Evolutionary conservation across 805 yeast species (phyloP).

Genomic region (Tetrapisispora phaffii): DNA sequence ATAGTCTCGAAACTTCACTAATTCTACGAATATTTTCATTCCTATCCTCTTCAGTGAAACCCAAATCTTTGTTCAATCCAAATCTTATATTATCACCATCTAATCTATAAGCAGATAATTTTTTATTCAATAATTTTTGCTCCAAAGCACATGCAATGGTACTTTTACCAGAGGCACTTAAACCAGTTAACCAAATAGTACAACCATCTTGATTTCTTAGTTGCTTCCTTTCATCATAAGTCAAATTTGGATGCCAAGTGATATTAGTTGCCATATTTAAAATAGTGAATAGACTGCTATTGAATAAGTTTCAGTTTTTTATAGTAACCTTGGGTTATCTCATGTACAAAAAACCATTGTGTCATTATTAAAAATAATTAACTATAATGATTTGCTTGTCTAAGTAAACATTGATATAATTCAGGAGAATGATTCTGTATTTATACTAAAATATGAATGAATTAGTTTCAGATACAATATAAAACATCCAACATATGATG

Average conservation of each 20-base stretch:
- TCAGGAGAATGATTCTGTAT: neutral
- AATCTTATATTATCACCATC: constrained; percentile 94
- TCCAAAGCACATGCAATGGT: constrained; percentile 94
- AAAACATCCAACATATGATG: too few relatives aligned
- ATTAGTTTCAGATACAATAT: too few relatives aligned
- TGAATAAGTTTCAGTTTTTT: too few relatives aligned
- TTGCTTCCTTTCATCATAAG: constrained; percentile 67
- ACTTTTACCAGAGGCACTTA: constrained; percentile 90
- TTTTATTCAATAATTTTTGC: constrained; percentile 61
- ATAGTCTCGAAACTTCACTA: constrained; percentile 85
- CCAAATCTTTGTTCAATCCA: constrained; percentile 90
- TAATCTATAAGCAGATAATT: constrained; percentile 70
- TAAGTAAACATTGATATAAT: too few relatives aligned
- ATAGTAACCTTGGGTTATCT: too few relatives aligned
- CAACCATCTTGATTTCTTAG: constrained; percentile 75
- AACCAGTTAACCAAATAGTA: constrained; percentile 91
- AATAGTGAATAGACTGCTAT: too few relatives aligned
- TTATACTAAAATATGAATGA: too few relatives aligned
- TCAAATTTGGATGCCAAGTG: constrained; percentile 90
- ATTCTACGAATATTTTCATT: constrained; percentile 93
- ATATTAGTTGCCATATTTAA: constrained; percentile 97
- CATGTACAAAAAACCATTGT: neutral
- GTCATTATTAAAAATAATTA: neutral
- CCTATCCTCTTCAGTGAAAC: constrained; percentile 84
- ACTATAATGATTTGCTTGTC: too few relatives aligned